Evolutionary conservation across 1,139 yeast genomes (phyloP), one percentile per base, ranked within the genome.

Genomic region (Debaryomyces fabryi): DNA sequence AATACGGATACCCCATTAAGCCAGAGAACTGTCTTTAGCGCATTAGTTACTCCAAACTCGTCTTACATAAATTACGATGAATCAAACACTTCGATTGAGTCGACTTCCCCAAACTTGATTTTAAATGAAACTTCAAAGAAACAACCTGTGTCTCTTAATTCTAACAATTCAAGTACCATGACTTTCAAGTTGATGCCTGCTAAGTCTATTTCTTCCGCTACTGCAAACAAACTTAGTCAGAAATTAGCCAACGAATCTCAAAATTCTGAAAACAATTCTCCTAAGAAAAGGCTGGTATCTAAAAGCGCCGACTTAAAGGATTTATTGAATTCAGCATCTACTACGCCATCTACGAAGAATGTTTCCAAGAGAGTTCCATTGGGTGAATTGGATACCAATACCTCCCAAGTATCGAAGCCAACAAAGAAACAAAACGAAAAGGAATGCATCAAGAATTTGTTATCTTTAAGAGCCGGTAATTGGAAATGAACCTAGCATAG

Each of bases 161-260:
- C 72, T 12, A 55, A 54, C 25, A 62, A 55, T 36, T 61, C 70
- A 30, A 63, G 67, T 8, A 71, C 74, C 30, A 72, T 68, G 74
- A 74, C 79, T 4, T 74, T 74, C 59, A 74, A 73, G 53, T 67
- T 75, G 58, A 68, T 64, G 12, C 74, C 74, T 34, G 58, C 64
- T 4, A 57, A 56, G 45, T 49, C 48, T 20, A 37, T 52, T 16
- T 47, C 58, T n/a, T 20, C 27, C 13, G 34, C 44, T 27, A 39
- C 54, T 6, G 23, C 40, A 20, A 42, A 29, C 16, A 54, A 50
- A 47, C 40, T 54, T n/a, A 53, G 49, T 39, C 55, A 56, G 30
- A 53, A 49, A 43, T 53, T 50, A 47, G 39, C 57, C 47, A 53
- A 42, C 23, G 52, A 39, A 33, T 47, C 23, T 20, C 49, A 12